A percentile compares a stretch with the other conserved stretches of the same genome.
Evolutionary conservation across 108 stramenopile species (phyloP).

Genomic region (Aureococcus anophagefferens): DNA sequence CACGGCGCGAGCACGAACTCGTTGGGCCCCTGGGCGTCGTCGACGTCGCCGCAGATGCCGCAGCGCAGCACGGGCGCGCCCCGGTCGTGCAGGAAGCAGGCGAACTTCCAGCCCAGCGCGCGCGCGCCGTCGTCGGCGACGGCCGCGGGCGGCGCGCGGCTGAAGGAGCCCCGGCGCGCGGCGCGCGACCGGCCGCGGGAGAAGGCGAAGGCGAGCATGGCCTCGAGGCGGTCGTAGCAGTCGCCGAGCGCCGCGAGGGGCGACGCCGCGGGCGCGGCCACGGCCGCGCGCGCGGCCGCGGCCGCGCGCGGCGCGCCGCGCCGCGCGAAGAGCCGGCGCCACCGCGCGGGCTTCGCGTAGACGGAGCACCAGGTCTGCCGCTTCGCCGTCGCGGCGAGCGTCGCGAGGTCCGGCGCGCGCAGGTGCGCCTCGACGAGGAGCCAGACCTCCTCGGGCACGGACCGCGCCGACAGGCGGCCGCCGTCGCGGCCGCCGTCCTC

Average conservation of each 20-base stretch:
- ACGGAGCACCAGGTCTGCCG: background rate
- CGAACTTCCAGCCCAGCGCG: background rate
- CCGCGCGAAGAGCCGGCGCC: background rate
- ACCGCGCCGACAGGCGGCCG: too few species aligned
- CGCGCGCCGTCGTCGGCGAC: background rate
- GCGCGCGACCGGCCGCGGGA: too few species aligned
- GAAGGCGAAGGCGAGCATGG: too few species aligned
- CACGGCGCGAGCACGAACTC: background rate
- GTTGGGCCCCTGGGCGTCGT: background rate
- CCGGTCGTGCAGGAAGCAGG: background rate
- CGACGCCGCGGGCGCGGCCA: too few species aligned
- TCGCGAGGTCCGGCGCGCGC: background rate
- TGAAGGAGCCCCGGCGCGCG: too few species aligned
- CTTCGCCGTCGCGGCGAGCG: background rate
- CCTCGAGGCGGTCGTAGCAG: background rate
- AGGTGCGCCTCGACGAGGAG: background rate
- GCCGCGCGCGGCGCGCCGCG: too few species aligned
- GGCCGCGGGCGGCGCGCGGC: too few species aligned
- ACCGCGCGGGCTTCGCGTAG: background rate
- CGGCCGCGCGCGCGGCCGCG: too few species aligned
- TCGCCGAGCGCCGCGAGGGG: too few species aligned
- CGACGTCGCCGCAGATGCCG: background rate
- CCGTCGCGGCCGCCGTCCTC: too few species aligned
- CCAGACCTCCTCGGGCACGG: background rate
- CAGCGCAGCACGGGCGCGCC: background rate